Evolutionary conservation across 140 eudicot species (phyloP), one percentile per base, ranked within the genome.

Genomic region (Stevia rebaudiana): DNA sequence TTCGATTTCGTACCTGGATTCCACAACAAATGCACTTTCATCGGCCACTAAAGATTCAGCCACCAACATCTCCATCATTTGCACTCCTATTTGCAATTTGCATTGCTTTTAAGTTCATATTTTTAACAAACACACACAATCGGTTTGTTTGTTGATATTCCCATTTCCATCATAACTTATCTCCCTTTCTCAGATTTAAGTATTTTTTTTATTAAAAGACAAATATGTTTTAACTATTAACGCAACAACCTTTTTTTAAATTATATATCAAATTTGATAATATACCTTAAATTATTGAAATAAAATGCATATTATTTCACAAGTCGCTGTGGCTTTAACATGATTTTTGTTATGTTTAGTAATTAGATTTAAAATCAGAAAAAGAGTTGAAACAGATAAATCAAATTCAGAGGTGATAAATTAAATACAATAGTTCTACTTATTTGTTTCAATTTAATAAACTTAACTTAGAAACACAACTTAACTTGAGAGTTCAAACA

Each of bases 101-200:
- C 69, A 58, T 67, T 74, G 70, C 79, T 67, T 74, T 67, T 22
- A 74, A 74, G 70, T 37, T 39, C 64, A 74, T 74, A 36, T 49
- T 67, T 58, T 66, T 48, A 74, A 67, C 79, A 22, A 59, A 67
- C 79, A 39, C 43, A 28, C 57, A 37, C 44, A 48, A n/a, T 65
- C n/a, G 23, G 65, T 17, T 65, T n/a, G 78, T 73, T 65, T 56
- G 74, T 58, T 66, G 48, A 12, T 47, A 36, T 47, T 33, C 37
- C 56, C 36, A 22, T 35, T 65, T 74, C 62, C 65, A 31, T 73
- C 52, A 53, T 72, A 16, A 21, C 54, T 48, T 48, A 48, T 8
- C 54, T 25, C 25, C 1, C 3, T 47, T 47, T 47, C 24, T 40
- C 2, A 47, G 0, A 3, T 18, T 48, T 48, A 16, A 24, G 8